Percentiles rank a stretch among this genome's conserved stretches.
phyloP scores from a whole-genome alignment of 2,329 filamentous ascomycete species.

The Hymenoscyphus linearis region DNA sequence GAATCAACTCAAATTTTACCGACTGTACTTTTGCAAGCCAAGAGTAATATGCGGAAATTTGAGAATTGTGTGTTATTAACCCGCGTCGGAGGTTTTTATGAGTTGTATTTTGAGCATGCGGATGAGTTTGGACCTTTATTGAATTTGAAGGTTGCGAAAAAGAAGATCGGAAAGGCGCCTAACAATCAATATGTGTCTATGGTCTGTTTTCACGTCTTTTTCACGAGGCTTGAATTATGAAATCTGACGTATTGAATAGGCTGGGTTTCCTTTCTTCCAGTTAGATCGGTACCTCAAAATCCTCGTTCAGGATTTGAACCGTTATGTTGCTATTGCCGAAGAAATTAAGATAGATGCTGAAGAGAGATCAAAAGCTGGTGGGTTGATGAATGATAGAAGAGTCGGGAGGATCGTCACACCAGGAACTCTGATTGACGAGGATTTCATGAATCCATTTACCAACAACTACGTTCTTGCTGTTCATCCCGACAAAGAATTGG shows the following conservation, averaged over 20 bases:
- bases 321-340: slow-evolving; percentile 90
- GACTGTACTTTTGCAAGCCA: slow-evolving; percentile 81
- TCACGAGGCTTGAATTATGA: neutral
- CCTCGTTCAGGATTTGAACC: slow-evolving; percentile 83
- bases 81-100: slow-evolving; percentile 92
- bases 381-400: slow-evolving; percentile 75
- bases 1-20: slow-evolving; percentile 60
- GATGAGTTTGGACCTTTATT: slow-evolving; percentile 81
- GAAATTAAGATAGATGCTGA: slow-evolving; percentile 75
- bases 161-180: slow-evolving; percentile 72
- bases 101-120: slow-evolving; percentile 95
- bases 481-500: slow-evolving; percentile 45
- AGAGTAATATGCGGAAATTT: slow-evolving; percentile 85
- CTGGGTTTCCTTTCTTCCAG: slow-evolving; percentile 90
- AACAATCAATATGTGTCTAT: slow-evolving; percentile 72
- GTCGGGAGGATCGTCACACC: slow-evolving; percentile 88
- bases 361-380: slow-evolving; percentile 67
- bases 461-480: slow-evolving; percentile 91
- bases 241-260: slow-evolving; percentile 40
- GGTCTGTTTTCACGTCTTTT: slow-evolving; percentile 45
- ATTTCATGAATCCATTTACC: slow-evolving; percentile 89
- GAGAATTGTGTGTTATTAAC: slow-evolving; percentile 87
- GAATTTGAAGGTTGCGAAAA: slow-evolving; percentile 79
- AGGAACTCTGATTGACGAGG: slow-evolving; percentile 93
- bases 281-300: slow-evolving; percentile 89